These are phyloP conservation scores for Komagataella mondaviorum DNA, from an alignment of 805 yeast species.

Conservation along the genomic window DNA sequence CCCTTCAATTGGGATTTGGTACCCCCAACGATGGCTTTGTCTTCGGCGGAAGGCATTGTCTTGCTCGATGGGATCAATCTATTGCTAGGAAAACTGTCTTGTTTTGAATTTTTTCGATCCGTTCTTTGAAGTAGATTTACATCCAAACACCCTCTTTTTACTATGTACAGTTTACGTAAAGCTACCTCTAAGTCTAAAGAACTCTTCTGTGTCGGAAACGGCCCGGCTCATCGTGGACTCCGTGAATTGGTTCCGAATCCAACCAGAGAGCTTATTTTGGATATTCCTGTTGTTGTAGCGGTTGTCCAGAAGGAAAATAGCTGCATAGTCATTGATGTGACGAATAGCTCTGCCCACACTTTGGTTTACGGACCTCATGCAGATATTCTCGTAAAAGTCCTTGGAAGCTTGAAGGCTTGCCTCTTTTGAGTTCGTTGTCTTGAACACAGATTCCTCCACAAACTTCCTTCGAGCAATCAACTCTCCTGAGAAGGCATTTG, in stretches of 20 bases:
- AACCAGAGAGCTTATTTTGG: constrained; percentile 49
- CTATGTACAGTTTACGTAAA: not conserved
- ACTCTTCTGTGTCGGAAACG: not conserved
- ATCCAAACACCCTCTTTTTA: not conserved
- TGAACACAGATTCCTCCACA: constrained; percentile 38
- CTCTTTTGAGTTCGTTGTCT: constrained; percentile 28
- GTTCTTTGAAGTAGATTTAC: not conserved
- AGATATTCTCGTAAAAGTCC: constrained; percentile 65
- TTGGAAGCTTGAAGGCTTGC: constrained; percentile 35
- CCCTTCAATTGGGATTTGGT: constrained; percentile 34
- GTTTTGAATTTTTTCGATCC: not conserved
- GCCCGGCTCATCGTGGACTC: not conserved
- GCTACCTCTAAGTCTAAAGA: not conserved
- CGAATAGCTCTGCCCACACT: constrained; percentile 88
- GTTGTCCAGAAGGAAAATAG: constrained; percentile 56
- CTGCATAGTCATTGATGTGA: constrained; percentile 70
- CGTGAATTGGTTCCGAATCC: constrained; percentile 43
- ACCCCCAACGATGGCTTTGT: not conserved
- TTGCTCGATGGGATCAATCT: not conserved
- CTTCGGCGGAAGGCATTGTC: not conserved
- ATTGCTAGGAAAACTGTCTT: not conserved
- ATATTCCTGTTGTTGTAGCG: constrained; percentile 35
- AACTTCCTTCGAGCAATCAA: constrained; percentile 56
- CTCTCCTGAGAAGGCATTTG: constrained; percentile 75
- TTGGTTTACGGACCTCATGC: constrained; percentile 88